Evolutionary conservation across 1,284 basidiomycete species (phyloP).

Genomic region (Microbotryum lychnidis-dioicae): DNA sequence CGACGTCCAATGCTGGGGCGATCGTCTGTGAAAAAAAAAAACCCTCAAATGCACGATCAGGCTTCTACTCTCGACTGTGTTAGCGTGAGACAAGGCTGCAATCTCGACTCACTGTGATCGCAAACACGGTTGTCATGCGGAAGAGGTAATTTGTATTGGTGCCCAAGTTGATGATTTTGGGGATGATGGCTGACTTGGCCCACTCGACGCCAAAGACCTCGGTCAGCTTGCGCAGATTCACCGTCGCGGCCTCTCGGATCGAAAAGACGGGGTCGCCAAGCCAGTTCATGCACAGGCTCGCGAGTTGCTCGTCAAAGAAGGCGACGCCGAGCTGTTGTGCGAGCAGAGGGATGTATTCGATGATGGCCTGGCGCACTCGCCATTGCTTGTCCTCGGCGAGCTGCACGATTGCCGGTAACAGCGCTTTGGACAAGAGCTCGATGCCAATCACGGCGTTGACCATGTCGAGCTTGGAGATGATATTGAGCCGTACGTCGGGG

Average conservation of each 20-base stretch:
- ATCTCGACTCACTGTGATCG: constrained; percentile 68
- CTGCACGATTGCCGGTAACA: constrained; percentile 95
- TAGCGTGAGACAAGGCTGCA: not conserved
- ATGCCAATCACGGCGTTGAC: constrained; percentile 97
- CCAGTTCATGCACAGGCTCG: constrained; percentile 98
- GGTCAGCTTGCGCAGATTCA: constrained; percentile 94
- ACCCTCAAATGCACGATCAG: not conserved
- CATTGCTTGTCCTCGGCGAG: constrained; percentile 99
- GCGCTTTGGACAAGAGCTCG: constrained; percentile 86
- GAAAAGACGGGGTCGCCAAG: constrained; percentile 96
- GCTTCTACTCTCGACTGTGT: not conserved
- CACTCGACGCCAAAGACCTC: constrained; percentile 99
- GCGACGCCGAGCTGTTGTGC: constrained; percentile 92
- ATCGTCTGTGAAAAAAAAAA: constrained; percentile 58
- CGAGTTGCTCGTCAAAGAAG: constrained; percentile 97
- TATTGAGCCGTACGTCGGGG: constrained; percentile 93
- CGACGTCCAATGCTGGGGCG: constrained; percentile 78
- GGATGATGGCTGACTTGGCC: constrained; percentile 89
- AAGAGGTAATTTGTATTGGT: constrained; percentile 95
- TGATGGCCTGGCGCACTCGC: constrained; percentile 99
- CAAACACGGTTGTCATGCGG: constrained; percentile 98
- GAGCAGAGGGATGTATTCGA: constrained; percentile 95
- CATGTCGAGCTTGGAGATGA: constrained; percentile 97
- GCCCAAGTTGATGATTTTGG: constrained; percentile 96
- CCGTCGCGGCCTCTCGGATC: constrained; percentile 93